Base-by-base conservation (phyloP, 2,329 filamentous ascomycete genomes). In the Metarhizium rileyi region DNA sequence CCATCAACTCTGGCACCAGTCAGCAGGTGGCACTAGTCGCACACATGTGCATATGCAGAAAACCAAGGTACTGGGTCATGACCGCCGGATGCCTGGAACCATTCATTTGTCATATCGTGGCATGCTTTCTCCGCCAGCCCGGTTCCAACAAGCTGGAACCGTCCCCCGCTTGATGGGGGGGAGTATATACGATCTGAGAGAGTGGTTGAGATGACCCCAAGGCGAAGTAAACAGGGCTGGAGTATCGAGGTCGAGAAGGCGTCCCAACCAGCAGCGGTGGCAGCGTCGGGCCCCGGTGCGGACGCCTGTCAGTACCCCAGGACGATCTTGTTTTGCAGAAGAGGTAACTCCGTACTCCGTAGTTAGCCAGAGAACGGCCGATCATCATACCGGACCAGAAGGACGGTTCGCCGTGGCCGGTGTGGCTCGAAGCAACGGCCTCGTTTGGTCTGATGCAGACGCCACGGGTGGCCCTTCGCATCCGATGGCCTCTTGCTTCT, bases 371-470 rank as follows among this genome's bases (percentile, higher is more conserved):
- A 30, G 28, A 30, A 30, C 28, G 12, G 12, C 28, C 28, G n/a
- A n/a, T n/a, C n/a, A n/a, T n/a, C n/a, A n/a, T n/a, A n/a, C n/a
- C n/a, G n/a, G n/a, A 38, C 35, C 35, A 38, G 18, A 20, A 38
- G 18, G 16, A 38, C n/a, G 35, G 35, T 20, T 38, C 5, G 22
- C 22, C 10, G n/a, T 38, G 35, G 35, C n/a, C 6, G 8, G 18
- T 38, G 9, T 20, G 33, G 14, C 14, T 3, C 33, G 14, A 20
- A 38, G 18, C 6, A 42, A 48, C 50, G 30, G 9, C 41, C 42
- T 41, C 16, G 25, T 22, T 45, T 25, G 33, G 47, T 27, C 33
- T 16, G 41, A 4, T 36, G 50, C 50, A 51, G 50, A 44, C 36
- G 46, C 46, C 46, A 35, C 16, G n/a, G 35, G n/a, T 22, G 20